A percentile compares a stretch with the other conserved stretches of the same genome.
These are phyloP conservation scores for Discostella stelligera DNA, from an alignment of 352 stramenopile genomes.

Conservation along the genomic window DNA sequence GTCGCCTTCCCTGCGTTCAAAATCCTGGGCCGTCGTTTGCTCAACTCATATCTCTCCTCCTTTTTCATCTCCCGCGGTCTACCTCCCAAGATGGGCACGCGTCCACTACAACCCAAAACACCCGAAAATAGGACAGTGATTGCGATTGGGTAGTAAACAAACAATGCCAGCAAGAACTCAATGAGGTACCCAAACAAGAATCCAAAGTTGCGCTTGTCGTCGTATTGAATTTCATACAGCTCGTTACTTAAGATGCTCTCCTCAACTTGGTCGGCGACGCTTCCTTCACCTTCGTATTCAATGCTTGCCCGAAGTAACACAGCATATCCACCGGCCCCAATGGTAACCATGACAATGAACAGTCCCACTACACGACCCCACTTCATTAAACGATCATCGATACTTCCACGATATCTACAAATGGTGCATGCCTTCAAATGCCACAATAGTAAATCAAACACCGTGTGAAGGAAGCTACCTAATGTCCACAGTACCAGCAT, in stretches of 20 bases:
- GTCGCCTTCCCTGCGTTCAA: constrained; percentile 18
- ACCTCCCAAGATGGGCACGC: constrained; percentile 44
- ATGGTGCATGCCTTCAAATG: constrained; percentile 53
- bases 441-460: constrained; percentile 50
- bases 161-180: constrained; percentile 45
- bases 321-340: constrained; percentile 34
- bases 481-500: constrained; percentile 54
- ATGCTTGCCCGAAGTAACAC: constrained; percentile 42
- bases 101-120: constrained; percentile 43
- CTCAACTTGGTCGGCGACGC: constrained; percentile 24
- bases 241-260: constrained; percentile 44
- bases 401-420: constrained; percentile 38
- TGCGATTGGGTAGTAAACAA: constrained; percentile 47
- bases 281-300: constrained; percentile 41
- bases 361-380: constrained; percentile 40
- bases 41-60: constrained; percentile 38
- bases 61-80: constrained; percentile 45
- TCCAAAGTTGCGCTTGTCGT: constrained; percentile 41
- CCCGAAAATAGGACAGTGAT: constrained; percentile 53
- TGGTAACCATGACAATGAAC: constrained; percentile 41
- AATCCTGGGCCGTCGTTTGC: constrained; percentile 28
- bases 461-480: constrained; percentile 46
- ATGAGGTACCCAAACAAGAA: constrained; percentile 51
- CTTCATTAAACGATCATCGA: constrained; percentile 34
- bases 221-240: constrained; percentile 42